A percentile compares a stretch with the other conserved stretches of the same genome.
Conservation (phyloP, 225 moss, liverwort and hornwort genomes). For the Pleurozium schreberi region DNA sequence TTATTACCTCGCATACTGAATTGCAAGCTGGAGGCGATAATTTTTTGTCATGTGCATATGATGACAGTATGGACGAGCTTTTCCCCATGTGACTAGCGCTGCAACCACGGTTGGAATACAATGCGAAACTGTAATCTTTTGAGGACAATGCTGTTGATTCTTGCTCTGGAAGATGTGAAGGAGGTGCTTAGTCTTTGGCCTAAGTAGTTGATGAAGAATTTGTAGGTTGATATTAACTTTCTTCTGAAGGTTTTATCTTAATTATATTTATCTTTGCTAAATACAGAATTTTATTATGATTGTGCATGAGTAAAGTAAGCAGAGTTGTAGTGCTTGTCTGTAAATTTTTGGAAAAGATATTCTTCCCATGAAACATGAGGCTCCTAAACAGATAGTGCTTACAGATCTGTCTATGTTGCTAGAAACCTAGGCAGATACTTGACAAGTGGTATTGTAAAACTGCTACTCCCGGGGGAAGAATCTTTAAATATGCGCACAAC, state of each 20-base stretch:
- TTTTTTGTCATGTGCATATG: background rate
- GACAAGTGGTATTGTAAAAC: background rate
- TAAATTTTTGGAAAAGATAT: background rate
- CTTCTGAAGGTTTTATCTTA: background rate
- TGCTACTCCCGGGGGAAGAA: background rate
- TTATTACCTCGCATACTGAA: background rate
- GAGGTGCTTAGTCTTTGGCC: background rate
- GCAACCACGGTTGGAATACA: background rate
- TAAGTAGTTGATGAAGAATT: background rate
- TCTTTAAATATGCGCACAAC: background rate
- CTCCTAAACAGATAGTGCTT: background rate
- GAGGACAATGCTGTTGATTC: background rate
- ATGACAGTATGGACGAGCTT: slow-evolving; percentile 50
- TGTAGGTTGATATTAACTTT: background rate
- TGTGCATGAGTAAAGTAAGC: background rate
- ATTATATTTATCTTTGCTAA: background rate
- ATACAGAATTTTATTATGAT: background rate
- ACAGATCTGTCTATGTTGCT: background rate
- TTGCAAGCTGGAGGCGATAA: background rate
- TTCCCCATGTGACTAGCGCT: slow-evolving; percentile 37
- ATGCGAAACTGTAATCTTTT: slow-evolving; percentile 14
- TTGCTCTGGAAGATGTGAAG: background rate
- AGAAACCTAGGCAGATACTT: background rate
- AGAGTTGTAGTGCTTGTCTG: background rate
- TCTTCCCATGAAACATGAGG: background rate